Conservation (phyloP, 1,284 basidiomycete species). For the Fistulinella staudtii region DNA sequence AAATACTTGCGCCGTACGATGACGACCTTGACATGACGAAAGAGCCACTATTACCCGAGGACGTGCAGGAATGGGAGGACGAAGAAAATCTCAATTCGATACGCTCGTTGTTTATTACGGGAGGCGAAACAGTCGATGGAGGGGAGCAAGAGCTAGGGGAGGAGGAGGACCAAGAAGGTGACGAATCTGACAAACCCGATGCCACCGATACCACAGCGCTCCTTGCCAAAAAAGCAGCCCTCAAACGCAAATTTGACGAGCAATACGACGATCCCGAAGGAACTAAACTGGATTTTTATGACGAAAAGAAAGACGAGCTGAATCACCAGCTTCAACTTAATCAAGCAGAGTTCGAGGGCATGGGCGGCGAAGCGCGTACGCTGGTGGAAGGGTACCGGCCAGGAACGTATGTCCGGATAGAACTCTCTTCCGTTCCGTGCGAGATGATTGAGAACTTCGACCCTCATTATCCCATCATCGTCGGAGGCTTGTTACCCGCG, state of each 20-base stretch:
- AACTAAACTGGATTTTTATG: constrained; percentile 82
- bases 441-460: constrained; percentile 96
- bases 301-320: constrained; percentile 90
- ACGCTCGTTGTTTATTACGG: constrained; percentile 89
- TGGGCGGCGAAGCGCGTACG: constrained; percentile 76
- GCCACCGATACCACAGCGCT: constrained; percentile 54
- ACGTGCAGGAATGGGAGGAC: constrained; percentile 76
- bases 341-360: constrained; percentile 78
- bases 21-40: constrained; percentile 75
- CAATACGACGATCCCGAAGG: constrained; percentile 91
- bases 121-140: constrained; percentile 38
- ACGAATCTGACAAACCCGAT: constrained; percentile 37
- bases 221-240: constrained; percentile 83
- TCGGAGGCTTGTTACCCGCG: constrained; percentile 88
- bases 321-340: constrained; percentile 83
- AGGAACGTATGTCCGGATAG: constrained; percentile 92
- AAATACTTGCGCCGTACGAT: constrained; percentile 37
- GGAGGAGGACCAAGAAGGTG: constrained; percentile 35
- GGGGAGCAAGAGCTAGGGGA: constrained; percentile 38
- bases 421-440: constrained; percentile 80
- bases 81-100: constrained; percentile 86
- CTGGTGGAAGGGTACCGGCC: constrained; percentile 90
- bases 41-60: constrained; percentile 44
- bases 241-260: constrained; percentile 95
- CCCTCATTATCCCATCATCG: constrained; percentile 84